Evolutionary conservation across 2,329 filamentous ascomycete genomes (phyloP), one percentile per base, ranked within the genome.

Genomic region (Trichoderma polysporum): DNA sequence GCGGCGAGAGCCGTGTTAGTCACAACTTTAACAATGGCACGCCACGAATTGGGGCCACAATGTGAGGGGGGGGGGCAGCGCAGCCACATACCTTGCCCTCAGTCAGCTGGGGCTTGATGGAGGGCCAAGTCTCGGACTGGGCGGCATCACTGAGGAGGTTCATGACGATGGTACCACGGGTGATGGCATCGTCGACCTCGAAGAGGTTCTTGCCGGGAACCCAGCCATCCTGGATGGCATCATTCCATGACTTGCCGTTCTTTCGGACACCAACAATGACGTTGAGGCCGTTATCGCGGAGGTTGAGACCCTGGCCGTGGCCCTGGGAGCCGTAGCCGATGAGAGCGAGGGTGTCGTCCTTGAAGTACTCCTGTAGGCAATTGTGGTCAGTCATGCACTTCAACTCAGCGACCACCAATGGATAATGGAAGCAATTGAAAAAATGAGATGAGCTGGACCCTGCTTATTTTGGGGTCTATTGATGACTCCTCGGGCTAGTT

Each of bases 181-280:
- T 84, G 83, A 99, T 97, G 80, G 95, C 95, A 84, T 97, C 94
- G 79, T 96, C 93, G 75, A 99, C 91, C 76, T 97, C 94, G 85
- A 99, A 99, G 75, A 99, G 89, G 89, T 97, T 99, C 88, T 94
- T 97, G 82, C 94, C 95, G 78, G 93, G 91, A 68, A 98, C 90
- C 95, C 95, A 99, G 84, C 95, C 95, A 83, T 99, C 95, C 84
- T 97, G 90, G 78, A 92, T 82, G 76, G 95, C 95, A 82, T 99
- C 95, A 85, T 97, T 93, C 95, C 95, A 99, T 75, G 95, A 98
- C 80, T 94, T 89, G 80, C 95, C 95, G 83, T 95, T 91, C 91
- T 98, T 98, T 79, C 95, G 92, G 79, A 99, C 95, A 87, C 95
- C 95, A 76, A 99, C 88, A 79, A 99, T 97, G 84, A 99, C 95